Conservation (phyloP, 2,329 filamentous ascomycete species). For the Epichloe elymi region DNA sequence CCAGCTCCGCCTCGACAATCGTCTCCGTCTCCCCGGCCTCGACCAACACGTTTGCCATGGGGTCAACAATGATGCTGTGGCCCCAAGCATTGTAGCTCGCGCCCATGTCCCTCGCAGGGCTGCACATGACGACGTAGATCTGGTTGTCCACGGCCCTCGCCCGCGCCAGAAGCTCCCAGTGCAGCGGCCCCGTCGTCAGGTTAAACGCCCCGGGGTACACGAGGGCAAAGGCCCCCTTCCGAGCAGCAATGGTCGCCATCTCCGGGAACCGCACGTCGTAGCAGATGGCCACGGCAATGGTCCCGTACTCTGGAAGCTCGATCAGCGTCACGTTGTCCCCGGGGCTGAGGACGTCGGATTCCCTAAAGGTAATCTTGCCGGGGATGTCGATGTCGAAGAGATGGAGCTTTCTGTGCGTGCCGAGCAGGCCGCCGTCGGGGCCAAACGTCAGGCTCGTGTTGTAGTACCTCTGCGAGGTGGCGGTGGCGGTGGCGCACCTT, state of each 20-base stretch:
- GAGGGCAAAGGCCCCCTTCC: constrained; percentile 75
- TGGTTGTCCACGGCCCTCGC: constrained; percentile 89
- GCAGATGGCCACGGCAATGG: constrained; percentile 82
- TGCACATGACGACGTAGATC: constrained; percentile 84
- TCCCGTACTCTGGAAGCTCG: constrained; percentile 78
- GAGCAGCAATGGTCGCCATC: constrained; percentile 75
- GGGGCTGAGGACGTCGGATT: constrained; percentile 77
- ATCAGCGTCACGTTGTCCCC: constrained; percentile 78
- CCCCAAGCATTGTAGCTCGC: constrained; percentile 84
- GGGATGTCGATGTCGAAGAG: constrained; percentile 97
- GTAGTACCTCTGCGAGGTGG: constrained; percentile 53
- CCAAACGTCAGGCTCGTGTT: constrained; percentile 83
- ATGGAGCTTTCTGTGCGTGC: constrained; percentile 84
- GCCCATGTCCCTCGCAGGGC: constrained; percentile 66
- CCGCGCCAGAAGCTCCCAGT: constrained; percentile 76
- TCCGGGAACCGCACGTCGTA: constrained; percentile 97
- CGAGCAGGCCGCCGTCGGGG: constrained; percentile 67
- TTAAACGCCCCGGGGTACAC: constrained; percentile 98
- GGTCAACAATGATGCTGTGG: constrained; percentile 79
- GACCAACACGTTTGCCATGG: constrained; percentile 68
- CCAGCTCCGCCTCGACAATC: constrained; percentile 61
- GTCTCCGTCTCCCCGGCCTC: constrained; percentile 70
- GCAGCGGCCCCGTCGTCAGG: constrained; percentile 76
- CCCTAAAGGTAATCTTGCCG: constrained; percentile 80
- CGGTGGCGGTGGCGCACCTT: constrained; percentile 30